Evolutionary conservation across 352 stramenopile species (phyloP).

Genomic region (Phytopythium boreale): DNA sequence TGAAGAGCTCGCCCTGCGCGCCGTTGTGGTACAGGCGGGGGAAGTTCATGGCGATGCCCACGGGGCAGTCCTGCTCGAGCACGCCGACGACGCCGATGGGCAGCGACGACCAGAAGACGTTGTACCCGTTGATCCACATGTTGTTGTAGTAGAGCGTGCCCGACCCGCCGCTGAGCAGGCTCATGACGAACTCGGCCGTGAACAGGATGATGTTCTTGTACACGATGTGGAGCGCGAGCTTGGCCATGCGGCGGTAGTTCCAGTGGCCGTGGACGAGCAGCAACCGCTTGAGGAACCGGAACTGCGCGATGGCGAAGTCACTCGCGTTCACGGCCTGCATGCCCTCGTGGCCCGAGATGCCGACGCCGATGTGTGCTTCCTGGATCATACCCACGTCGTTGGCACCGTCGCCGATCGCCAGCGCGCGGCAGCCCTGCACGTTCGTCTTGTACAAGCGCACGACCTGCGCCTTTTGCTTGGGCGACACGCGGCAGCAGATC

Average conservation of each 20-base stretch:
- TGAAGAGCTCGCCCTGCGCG: conserved; percentile 81
- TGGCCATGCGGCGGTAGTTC: conserved; percentile 97
- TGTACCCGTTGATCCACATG: conserved; percentile 94
- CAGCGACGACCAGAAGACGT: conserved; percentile 94
- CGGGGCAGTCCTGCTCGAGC: conserved; percentile 79
- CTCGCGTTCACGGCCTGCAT: conserved; percentile 97
- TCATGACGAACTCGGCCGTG: conserved; percentile 85
- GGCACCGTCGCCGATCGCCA: conserved; percentile 97
- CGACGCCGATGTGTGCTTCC: conserved; percentile 97
- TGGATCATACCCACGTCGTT: conserved; percentile 99
- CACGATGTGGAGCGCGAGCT: conserved; percentile 97
- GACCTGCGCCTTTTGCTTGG: conserved; percentile 91
- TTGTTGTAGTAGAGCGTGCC: conserved; percentile 88
- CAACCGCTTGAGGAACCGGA: conserved; percentile 95
- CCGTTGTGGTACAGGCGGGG: conserved; percentile 80
- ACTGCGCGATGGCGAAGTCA: conserved; percentile 99
- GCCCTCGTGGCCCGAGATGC: conserved; percentile 98
- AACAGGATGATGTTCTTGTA: conserved; percentile 98
- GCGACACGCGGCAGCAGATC: conserved; percentile 90
- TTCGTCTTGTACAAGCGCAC: conserved; percentile 85
- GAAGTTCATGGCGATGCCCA: conserved; percentile 66
- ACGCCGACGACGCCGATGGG: conserved; percentile 88
- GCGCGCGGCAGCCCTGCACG: conserved; percentile 81
- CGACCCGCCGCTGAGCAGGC: conserved; percentile 68
- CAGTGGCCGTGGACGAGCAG: conserved; percentile 98